Conservation (phyloP, 78 protist genomes). For the Anaeramoeba ignava region DNA sequence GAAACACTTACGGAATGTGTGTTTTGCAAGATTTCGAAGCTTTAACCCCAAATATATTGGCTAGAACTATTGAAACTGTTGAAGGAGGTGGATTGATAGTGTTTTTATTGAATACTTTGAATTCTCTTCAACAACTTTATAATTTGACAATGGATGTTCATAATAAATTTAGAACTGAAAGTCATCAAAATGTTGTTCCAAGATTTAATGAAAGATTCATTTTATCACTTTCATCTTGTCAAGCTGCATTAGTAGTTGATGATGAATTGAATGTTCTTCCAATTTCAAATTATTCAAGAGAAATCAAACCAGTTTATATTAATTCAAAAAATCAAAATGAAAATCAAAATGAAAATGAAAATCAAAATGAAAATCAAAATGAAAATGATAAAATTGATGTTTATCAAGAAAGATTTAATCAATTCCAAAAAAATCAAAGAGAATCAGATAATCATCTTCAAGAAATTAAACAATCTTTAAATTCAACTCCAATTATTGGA, state of each 20-base stretch:
- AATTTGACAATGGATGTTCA: slow-evolving; percentile 74
- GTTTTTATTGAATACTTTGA: slow-evolving; percentile 67
- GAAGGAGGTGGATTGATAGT: slow-evolving; percentile 95
- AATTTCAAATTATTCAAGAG: slow-evolving; percentile 35
- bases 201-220: slow-evolving; percentile 97
- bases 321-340: neutral
- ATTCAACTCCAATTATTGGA: slow-evolving; percentile 59
- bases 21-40: slow-evolving; percentile 95
- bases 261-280: slow-evolving; percentile 89
- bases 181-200: slow-evolving; percentile 45
- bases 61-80: slow-evolving; percentile 95
- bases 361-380: neutral
- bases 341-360: neutral
- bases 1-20: slow-evolving; percentile 91
- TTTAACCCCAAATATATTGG: slow-evolving; percentile 93
- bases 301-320: slow-evolving; percentile 28
- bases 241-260: slow-evolving; percentile 56
- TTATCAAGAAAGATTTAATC: too few relatives aligned
- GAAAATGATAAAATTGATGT: too few relatives aligned
- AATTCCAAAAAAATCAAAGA: too few relatives aligned
- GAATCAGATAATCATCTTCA: slow-evolving; percentile 45
- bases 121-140: slow-evolving; percentile 68
- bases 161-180: slow-evolving; percentile 5
- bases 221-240: slow-evolving; percentile 71
- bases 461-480: slow-evolving; percentile 35